phyloP scores from a whole-genome alignment of 352 stramenopile genomes.

The Albugo candida region DNA sequence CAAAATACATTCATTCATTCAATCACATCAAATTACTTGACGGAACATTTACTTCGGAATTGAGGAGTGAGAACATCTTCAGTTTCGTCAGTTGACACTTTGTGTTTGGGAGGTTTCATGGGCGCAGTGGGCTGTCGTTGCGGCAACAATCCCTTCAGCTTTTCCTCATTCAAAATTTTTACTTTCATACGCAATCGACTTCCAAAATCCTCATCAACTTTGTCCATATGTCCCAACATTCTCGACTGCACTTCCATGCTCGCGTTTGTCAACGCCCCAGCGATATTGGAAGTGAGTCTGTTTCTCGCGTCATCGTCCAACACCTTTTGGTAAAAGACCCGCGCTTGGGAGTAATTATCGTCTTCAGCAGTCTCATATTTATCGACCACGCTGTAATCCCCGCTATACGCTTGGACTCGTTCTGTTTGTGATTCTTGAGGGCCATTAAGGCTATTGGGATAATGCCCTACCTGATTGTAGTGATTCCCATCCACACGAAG shows the following conservation, averaged over 20 bases:
- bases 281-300: conserved; percentile 56
- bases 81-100: too few relatives aligned
- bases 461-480: conserved; percentile 16
- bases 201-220: conserved; percentile 17
- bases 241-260: conserved; percentile 13
- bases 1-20: too few relatives aligned
- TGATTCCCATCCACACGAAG: conserved; percentile 53
- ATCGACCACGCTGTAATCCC: conserved; percentile 14
- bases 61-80: too few relatives aligned
- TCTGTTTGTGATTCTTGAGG: conserved; percentile 14
- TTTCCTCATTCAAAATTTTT: too few relatives aligned
- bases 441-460: conserved; percentile 40
- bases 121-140: too few relatives aligned
- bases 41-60: too few relatives aligned
- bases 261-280: conserved; percentile 31
- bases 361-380: conserved; percentile 42
- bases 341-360: conserved; percentile 56
- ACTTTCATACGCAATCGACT: conserved; percentile 5
- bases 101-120: too few relatives aligned
- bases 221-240: conserved; percentile 15
- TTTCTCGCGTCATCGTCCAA: conserved; percentile 32
- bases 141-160: too few relatives aligned
- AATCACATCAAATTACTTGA: too few relatives aligned
- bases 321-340: conserved; percentile 43
- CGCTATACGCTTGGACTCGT: conserved; percentile 9